Base-by-base conservation (phyloP, 1,284 basidiomycete species). In the Erythrobasidium hasegawianum region DNA sequence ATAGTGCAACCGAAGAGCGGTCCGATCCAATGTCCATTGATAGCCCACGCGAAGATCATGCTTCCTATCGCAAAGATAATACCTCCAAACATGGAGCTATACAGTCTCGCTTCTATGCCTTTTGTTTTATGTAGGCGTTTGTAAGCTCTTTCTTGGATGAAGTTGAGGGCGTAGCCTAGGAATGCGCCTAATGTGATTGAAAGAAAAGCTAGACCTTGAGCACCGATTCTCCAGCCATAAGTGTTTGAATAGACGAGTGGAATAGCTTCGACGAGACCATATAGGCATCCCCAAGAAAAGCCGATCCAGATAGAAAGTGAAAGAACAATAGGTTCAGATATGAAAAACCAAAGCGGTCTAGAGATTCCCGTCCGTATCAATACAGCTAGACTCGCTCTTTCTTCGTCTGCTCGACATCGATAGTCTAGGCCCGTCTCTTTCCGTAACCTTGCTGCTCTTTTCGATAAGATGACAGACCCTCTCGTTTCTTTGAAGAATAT, bases 101-200 rank as follows among this genome's bases (percentile, higher is more conserved):
- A 88, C n/a, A 92, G 77, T 14, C 88, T 81, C 0, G 88, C 88
- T 77, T 90, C 88, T 0, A 87, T 85, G 0, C 87, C 87, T 52
- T 81, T 78, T 9, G 72, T 80, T 58, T 39, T 43, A 67, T 56
- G 43, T 16, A 57, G 20, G 49, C 57, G 45, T 39, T 54, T 50
- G 47, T 68, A 68, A 38, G 61, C 61, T 18, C 47, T 53, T 39
- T 68, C 67, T 50, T 68, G 67, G 50, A 59, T 22, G 26, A 39
- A 40, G 33, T 68, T 64, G 16, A 59, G 20, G 1, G 43, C 54
- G 26, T 70, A 57, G 1, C 72, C 73, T 10, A 72, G 13, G 18
- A 57, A 38, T 9, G 59, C 39, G 11, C 70, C 73, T 49, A 73
- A 4, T 20, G 70, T 45, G 16, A 71, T 68, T 1, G 65, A 62